Conservation (phyloP, 2,329 filamentous ascomycete species). For the Colletotrichum chlorophyti region DNA sequence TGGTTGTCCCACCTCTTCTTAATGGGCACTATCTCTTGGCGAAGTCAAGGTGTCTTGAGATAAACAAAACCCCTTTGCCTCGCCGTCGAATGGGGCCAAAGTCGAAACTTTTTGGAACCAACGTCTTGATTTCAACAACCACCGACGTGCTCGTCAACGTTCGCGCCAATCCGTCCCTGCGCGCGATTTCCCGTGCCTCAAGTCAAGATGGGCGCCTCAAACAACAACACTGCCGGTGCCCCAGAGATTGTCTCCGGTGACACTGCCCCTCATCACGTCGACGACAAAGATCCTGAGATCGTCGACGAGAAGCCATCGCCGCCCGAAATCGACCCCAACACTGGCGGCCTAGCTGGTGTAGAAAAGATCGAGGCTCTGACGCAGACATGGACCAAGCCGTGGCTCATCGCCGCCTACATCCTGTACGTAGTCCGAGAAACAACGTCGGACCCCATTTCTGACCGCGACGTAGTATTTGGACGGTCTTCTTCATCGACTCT, state of each 20-base stretch:
- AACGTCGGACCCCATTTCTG: neutral
- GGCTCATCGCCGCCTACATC: constrained; percentile 45
- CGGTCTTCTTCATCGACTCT: constrained; percentile 51
- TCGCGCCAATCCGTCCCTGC: neutral
- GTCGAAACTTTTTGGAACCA: no score
- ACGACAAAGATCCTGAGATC: neutral
- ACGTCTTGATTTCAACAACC: no score
- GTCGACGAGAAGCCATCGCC: constrained; percentile 10
- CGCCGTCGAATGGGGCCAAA: neutral
- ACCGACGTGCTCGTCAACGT: no score
- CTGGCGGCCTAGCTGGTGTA: constrained; percentile 38
- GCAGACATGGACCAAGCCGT: constrained; percentile 43
- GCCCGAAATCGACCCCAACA: constrained; percentile 10
- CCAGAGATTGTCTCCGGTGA: constrained; percentile 2
- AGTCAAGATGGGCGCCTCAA: neutral
- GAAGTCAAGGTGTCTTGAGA: neutral
- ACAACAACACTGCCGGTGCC: neutral
- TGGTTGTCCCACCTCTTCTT: neutral
- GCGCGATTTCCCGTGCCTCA: neutral
- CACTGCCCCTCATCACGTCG: neutral
- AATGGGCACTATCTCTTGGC: constrained; percentile 1
- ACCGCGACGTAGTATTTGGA: constrained; percentile 43
- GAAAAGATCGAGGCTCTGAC: constrained; percentile 46
- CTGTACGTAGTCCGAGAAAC: constrained; percentile 38
- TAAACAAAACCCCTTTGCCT: neutral